Evolutionary conservation across 371 early-diverging fungal genomes (phyloP).

Genomic region (Syncephalastrum racemosum): DNA sequence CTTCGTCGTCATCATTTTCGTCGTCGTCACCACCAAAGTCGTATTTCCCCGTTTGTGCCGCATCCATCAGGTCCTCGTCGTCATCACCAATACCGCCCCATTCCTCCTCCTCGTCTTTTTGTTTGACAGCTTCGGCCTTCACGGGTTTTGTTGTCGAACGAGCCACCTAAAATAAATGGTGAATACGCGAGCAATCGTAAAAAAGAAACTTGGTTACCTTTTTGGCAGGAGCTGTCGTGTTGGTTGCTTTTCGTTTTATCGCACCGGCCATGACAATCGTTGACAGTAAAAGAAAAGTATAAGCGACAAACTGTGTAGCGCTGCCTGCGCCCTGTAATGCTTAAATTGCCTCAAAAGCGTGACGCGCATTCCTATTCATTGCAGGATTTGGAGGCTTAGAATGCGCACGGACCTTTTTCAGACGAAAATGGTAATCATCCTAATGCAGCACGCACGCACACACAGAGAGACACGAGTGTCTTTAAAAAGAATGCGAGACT

Average conservation of each 20-base stretch:
- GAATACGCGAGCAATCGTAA: not conserved
- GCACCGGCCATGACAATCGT: not conserved
- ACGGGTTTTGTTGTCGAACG: not conserved
- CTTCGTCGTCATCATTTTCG: constrained; percentile 37
- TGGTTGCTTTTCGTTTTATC: not conserved
- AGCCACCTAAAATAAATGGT: not conserved
- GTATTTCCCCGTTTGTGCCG: constrained; percentile 20
- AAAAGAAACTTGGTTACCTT: too few species aligned
- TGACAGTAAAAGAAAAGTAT: not conserved
- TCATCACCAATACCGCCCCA: constrained; percentile 24
- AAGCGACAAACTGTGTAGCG: not conserved
- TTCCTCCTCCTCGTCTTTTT: constrained; percentile 1
- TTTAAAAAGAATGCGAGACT: too few species aligned
- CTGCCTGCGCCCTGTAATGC: too few species aligned
- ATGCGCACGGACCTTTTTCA: too few species aligned
- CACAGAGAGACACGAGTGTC: too few species aligned
- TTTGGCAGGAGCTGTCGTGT: not conserved
- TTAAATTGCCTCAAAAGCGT: too few species aligned
- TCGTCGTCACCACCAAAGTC: constrained; percentile 21
- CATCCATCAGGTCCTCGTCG: constrained; percentile 26
- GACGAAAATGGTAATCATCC: too few species aligned
- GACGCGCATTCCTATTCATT: too few species aligned
- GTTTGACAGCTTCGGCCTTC: constrained; percentile 8
- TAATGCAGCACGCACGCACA: too few species aligned
- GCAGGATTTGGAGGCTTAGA: too few species aligned